Evolutionary conservation across 2,329 filamentous ascomycete genomes (phyloP).

Genomic region (Paraphaeosphaeria sporulosa): DNA sequence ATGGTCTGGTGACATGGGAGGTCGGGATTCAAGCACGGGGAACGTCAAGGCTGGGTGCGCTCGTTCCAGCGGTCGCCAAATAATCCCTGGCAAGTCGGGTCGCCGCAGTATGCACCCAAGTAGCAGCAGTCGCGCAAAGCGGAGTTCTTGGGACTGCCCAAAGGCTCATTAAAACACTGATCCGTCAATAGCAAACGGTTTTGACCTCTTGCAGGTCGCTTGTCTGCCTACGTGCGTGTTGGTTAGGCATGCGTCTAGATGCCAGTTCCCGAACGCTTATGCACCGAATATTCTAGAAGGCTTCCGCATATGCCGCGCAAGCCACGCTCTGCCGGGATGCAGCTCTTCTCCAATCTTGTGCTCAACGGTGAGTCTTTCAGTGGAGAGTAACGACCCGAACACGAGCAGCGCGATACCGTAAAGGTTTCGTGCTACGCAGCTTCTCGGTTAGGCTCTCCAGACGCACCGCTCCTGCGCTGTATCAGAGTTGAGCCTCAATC

Average conservation of each 20-base stretch:
- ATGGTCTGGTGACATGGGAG: background rate
- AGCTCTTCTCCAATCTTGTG: background rate
- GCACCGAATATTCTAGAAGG: conserved; percentile 14
- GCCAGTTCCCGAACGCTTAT: conserved; percentile 8
- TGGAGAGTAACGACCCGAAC: conserved; percentile 2
- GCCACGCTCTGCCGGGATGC: conserved; percentile 6
- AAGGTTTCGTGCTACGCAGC: background rate
- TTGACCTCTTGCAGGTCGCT: background rate
- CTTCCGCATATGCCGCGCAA: conserved; percentile 6
- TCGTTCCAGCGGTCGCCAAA: background rate
- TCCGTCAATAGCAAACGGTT: background rate
- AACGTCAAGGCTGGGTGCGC: background rate
- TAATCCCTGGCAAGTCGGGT: background rate
- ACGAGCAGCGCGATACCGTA: background rate
- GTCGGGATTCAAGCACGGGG: conserved; percentile 6
- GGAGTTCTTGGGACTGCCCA: background rate
- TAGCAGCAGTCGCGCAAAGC: background rate
- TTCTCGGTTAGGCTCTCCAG: background rate
- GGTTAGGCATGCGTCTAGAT: background rate
- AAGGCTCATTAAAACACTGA: background rate
- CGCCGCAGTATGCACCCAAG: too few species aligned
- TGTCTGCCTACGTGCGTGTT: background rate
- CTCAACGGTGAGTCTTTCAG: conserved; percentile 4
- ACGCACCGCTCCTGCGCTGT: background rate
- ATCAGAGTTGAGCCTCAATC: conserved; percentile 8